Evolutionary conservation across 2,329 filamentous ascomycete genomes (phyloP), one percentile per base, ranked within the genome.

Genomic region (Beauveria australis): DNA sequence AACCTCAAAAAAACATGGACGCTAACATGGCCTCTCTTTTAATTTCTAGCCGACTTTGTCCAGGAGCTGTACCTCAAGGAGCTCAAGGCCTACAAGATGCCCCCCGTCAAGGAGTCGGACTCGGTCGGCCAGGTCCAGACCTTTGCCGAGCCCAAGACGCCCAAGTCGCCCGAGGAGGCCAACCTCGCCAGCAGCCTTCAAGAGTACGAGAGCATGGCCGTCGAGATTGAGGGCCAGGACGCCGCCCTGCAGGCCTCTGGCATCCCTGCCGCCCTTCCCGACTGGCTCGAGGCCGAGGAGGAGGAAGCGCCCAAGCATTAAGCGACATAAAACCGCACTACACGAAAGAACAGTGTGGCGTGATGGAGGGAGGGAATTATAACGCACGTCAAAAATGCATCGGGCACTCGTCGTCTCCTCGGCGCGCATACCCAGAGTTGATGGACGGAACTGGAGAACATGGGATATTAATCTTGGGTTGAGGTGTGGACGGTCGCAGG

Each of bases 31-130:
- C 61, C 19, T 19, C 12, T 46, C n/a, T 48, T 48, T 44, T 4
- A 12, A 12, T 40, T 28, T 56, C 66, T 73, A 97, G 94, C 91
- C 86, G 94, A 99, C 78, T 86, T 96, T 72, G 91, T 99, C 70
- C 94, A 97, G 80, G 93, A 97, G 75, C 85, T 99, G 73, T 99
- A 99, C 84, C 87, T 99, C 70, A 89, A 88, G 77, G 92, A 97
- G 79, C 87, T 99, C 74, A 94, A 93, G 81, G 85, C 86, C 78
- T 97, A 96, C 89, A 97, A 97, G 85, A 81, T 87, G 66, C 81
- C 89, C 61, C 81, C 86, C 67, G 75, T 93, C 79, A 96, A 97
- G 83, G 83, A 91, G 66, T 85, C 85, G 70, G 94, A 97, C 73
- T 81, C 92, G 73, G 88, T 93, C 69, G 92, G 91, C 74, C 89